phyloP scores from a whole-genome alignment of 352 stramenopile genomes.

The Phytopythium aichiense region DNA sequence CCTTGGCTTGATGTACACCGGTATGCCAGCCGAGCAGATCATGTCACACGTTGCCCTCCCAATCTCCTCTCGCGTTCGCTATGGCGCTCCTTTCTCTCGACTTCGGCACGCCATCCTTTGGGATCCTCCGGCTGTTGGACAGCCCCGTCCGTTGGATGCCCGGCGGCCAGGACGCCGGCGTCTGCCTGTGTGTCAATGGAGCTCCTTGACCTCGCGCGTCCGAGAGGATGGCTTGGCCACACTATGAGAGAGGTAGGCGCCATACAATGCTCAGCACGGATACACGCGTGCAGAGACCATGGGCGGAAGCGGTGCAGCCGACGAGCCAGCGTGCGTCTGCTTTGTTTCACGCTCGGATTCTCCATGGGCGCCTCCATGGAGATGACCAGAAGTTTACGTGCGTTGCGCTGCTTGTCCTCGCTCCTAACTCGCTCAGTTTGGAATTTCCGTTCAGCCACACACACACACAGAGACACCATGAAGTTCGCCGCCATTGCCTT shows the following conservation, averaged over 20 bases:
- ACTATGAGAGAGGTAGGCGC: not conserved
- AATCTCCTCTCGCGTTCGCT: not conserved
- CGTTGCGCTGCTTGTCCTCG: not conserved
- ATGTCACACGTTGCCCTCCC: constrained; percentile 3
- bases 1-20: too few relatives aligned
- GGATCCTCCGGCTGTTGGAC: constrained; percentile 6
- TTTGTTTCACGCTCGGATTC: not conserved
- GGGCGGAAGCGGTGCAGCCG: not conserved
- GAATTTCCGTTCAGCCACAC: constrained; percentile 20
- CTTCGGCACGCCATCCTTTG: not conserved
- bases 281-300: not conserved
- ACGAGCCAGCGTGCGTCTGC: constrained; percentile 2
- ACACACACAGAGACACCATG: constrained; percentile 19
- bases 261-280: not conserved
- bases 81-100: not conserved
- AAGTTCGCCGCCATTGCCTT: constrained; percentile 19
- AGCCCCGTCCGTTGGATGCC: not conserved
- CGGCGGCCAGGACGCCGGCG: not conserved
- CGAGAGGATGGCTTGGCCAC: not conserved
- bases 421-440: constrained; percentile 14
- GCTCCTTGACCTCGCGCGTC: not conserved
- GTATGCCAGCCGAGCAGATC: not conserved
- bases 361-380: not conserved
- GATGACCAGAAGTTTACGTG: too few relatives aligned
- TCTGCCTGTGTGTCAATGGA: not conserved